Base-by-base conservation (phyloP, 1,139 yeast species). In the Petasospora fabianii region DNA sequence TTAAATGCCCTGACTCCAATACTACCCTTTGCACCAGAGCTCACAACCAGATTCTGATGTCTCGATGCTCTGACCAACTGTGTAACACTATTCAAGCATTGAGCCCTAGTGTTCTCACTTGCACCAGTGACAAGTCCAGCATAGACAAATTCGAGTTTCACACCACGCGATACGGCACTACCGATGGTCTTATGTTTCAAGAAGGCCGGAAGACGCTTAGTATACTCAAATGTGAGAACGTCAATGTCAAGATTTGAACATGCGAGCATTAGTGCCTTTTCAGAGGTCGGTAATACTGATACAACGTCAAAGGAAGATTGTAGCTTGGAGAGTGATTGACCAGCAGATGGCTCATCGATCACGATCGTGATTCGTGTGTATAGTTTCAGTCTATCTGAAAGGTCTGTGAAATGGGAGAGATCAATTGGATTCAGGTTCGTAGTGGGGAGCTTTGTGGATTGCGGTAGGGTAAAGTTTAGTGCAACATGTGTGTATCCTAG, bases 151-250 rank as follows among this genome's bases (percentile, higher is more conserved):
- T 92, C 98, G 50, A 92, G 75, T 50, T 79, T 79, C 34, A 88
- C 74, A 1, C 98, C 98, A 42, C 84, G 75, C 15, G 82, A 83
- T 14, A 85, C 71, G 1, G 95, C 97, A 34, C 87, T 78, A 30
- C 96, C 84, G 9, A 88, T 72, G 1, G 87, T 79, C 54, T 88
- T 86, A 64, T 87, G 96, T 49, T 84, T 83, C 49, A 92, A 66
- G 59, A 77, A 85, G 51, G 79, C 82, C 0, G 96, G 94, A 34
- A 87, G 65, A 43, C 87, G 72, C 30, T 71, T 67, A 14, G 75
- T 64, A 58, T 84, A 73, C 44, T 84, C 80, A 39, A 92, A 71
- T 1, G 96, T 80, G 27, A 92, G 75, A 27, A 92, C 49, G 62
- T 92, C 97, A 29, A 90, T 71, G 43, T 84, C 95, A 35, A 88